Evolutionary conservation across 208 protist genomes (phyloP).

Genomic region (Trypanosoma conorhini): DNA sequence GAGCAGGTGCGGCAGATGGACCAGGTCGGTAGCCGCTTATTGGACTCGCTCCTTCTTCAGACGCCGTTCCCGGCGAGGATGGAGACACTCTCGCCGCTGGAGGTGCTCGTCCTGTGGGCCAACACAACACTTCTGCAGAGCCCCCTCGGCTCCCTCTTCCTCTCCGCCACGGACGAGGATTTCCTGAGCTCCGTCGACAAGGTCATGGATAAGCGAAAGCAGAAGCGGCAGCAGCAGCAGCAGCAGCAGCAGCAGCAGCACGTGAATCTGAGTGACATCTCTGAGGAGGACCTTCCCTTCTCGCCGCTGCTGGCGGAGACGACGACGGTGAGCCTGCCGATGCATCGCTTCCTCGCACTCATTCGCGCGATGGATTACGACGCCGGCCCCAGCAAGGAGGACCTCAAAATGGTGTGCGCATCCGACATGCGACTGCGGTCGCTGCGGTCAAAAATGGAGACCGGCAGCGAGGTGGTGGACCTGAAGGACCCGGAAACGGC

Average conservation of each 20-base stretch:
- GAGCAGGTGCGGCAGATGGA: slow-evolving; percentile 67
- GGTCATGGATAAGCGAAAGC: neutral
- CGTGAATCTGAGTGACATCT: neutral
- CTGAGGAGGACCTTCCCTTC: slow-evolving; percentile 19
- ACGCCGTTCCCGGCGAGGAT: slow-evolving; percentile 3
- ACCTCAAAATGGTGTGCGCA: slow-evolving; percentile 15
- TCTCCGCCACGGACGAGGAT: slow-evolving; percentile 10
- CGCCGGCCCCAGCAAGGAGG: slow-evolving; percentile 7
- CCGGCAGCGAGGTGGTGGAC: neutral
- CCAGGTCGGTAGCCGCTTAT: slow-evolving; percentile 55
- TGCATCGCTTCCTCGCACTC: slow-evolving; percentile 17
- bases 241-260: neutral
- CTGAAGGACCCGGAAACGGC: neutral
- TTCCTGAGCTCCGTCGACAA: slow-evolving; percentile 16
- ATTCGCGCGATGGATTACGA: slow-evolving; percentile 22
- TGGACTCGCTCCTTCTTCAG: slow-evolving; percentile 54
- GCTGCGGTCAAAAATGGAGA: slow-evolving; percentile 17
- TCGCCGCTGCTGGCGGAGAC: slow-evolving; percentile 16
- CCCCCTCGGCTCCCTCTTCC: slow-evolving; percentile 14
- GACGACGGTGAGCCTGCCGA: slow-evolving; percentile 14
- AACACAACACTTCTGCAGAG: slow-evolving; percentile 26
- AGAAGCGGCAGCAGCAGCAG: neutral
- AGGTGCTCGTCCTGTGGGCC: slow-evolving; percentile 35
- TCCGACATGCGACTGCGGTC: slow-evolving; percentile 3
- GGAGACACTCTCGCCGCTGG: slow-evolving; percentile 27